These are phyloP conservation scores for Jatropha curcas DNA, from an alignment of 345 rosid species.

Conservation along the genomic window DNA sequence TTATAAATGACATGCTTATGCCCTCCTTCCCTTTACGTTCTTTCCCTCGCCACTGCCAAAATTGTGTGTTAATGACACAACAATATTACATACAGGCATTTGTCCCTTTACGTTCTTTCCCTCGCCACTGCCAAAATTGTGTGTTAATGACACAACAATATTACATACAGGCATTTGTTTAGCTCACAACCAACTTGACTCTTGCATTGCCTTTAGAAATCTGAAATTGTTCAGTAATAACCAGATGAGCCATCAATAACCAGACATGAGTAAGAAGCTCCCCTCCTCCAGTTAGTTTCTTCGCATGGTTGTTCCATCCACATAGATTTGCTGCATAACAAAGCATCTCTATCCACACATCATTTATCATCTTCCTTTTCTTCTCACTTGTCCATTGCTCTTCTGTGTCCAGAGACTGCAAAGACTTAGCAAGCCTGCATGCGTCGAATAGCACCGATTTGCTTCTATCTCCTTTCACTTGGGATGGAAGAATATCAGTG, in stretches of 20 bases:
- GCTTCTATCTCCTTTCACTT: too few relatives aligned
- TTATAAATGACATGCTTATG: too few relatives aligned
- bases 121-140: background rate
- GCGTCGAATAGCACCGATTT: too few relatives aligned
- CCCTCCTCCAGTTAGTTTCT: background rate
- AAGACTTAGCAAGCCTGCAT: background rate
- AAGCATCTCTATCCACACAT: conserved; percentile 11
- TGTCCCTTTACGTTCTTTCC: too few relatives aligned
- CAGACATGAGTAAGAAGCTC: conserved; percentile 4
- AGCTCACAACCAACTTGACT: too few relatives aligned
- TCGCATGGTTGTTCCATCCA: background rate
- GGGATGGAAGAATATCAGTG: conserved; percentile 21
- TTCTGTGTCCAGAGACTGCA: background rate
- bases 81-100: background rate
- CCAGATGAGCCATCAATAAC: background rate
- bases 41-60: too few relatives aligned
- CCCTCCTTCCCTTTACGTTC: too few relatives aligned
- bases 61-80: background rate
- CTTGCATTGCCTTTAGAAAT: background rate
- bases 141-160: too few relatives aligned
- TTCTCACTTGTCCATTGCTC: background rate
- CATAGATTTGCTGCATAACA: conserved; percentile 9
- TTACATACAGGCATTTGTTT: too few relatives aligned
- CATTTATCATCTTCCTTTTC: conserved; percentile 7
- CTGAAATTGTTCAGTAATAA: conserved; percentile 3